Evolutionary conservation across 2,329 filamentous ascomycete genomes (phyloP).

Genomic region (Plenodomus lindquistii): DNA sequence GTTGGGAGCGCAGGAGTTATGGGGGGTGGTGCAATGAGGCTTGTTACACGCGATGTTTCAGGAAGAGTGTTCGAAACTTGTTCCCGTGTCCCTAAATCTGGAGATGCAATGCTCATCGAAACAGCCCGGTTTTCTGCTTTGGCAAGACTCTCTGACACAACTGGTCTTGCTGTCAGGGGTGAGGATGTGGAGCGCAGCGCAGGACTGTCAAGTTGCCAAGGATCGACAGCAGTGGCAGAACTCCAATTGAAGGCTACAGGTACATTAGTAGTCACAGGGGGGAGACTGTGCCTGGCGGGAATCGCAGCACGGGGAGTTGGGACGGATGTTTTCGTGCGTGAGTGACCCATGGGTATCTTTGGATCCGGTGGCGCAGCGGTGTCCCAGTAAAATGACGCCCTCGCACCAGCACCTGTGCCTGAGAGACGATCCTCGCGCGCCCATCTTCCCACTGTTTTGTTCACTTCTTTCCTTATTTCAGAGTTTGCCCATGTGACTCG

Average conservation of each 20-base stretch:
- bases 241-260: conserved; percentile 43
- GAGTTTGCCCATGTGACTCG: conserved; percentile 45
- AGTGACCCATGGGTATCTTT: conserved; percentile 17
- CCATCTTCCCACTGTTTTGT: conserved; percentile 43
- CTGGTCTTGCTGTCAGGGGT: conserved; percentile 21
- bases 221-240: conserved; percentile 25
- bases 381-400: conserved; percentile 46
- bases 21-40: conserved; percentile 10
- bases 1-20: conserved; percentile 4
- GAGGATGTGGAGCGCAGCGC: conserved; percentile 17
- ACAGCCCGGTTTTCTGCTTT: conserved; percentile 21
- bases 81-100: conserved; percentile 8
- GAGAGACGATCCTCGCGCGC: conserved; percentile 44
- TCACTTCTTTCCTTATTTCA: conserved; percentile 35
- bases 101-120: conserved; percentile 6
- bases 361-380: conserved; percentile 24
- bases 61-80: conserved; percentile 13
- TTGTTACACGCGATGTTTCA: conserved; percentile 22
- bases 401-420: conserved; percentile 38
- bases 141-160: conserved; percentile 17
- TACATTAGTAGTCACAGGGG: conserved; percentile 22
- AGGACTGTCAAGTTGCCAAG: conserved; percentile 24
- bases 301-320: conserved; percentile 17
- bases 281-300: conserved; percentile 23
- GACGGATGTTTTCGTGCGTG: conserved; percentile 28